These are phyloP conservation scores for thale cress (Arabidopsis thaliana) DNA, from an alignment of 345 rosid species.

Conservation along the genomic window TAIR10.1 NC_003075.7:10599001-10599500, in stretches of 20 bases:
- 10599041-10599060: conserved; percentile 37
- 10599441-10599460: neutral
- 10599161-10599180: conserved; percentile 37
- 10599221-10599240: neutral
- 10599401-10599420: conserved; percentile 20
- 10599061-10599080: conserved; percentile 36
- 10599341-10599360: conserved; percentile 33
- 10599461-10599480: neutral
- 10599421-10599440: neutral
- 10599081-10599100: conserved; percentile 39
- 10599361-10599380: conserved; percentile 24
- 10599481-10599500: neutral
- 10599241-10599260: neutral
- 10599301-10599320: neutral
- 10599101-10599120: conserved; percentile 7
- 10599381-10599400: neutral
- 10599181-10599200: conserved; percentile 27
- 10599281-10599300: neutral
- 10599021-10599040: conserved; percentile 16
- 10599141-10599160: conserved; percentile 18
- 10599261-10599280: neutral
- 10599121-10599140: conserved; percentile 22
- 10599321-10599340: neutral
- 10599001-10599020: conserved; percentile 19
- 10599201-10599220: neutral